Evolutionary conservation across 2,329 filamentous ascomycete species (phyloP), one percentile per base, ranked within the genome.

Genomic region (Phialophora expanda): DNA sequence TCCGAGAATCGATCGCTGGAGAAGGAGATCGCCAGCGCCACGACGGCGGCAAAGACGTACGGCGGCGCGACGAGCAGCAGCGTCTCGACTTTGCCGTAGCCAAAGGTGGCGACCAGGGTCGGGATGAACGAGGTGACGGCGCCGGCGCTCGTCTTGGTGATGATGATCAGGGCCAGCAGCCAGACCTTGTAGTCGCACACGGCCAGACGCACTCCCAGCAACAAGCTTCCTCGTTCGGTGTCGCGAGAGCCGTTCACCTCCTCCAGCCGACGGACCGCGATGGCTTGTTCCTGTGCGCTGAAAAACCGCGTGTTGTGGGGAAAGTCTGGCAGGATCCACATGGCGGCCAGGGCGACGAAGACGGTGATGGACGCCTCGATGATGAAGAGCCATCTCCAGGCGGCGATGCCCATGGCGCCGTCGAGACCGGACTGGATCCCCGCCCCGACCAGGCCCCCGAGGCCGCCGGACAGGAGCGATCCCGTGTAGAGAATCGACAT

Each of bases 301-400:
- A 70, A 50, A 57, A 60, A 70, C 55, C 63, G 63, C 14, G 79
- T 80, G 2, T 75, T 79, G 3, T 76, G 74, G 0, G 80, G 80
- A 24, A 79, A 78, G 74, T 68, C 78, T 44, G 56, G 81, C 4
- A 83, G 78, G 1, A 79, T 71, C 53, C 82, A 73, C 59, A 78
- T 76, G 1, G 77, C 77, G 8, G 77, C 62, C 11, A 80, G 62
- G 7, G 79, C 80, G 62, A 81, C 75, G 3, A 73, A 71, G n/a
- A 82, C 76, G 3, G 81, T 81, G 24, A 79, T 76, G 30, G 78
- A 68, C 14, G 86, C 85, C 68, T 87, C 84, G 56, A 88, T 77
- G 44, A 82, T 78, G 75, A 87, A 87, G 0, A 87, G 17, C 50
- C 50, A 53, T 30, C 17, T 24, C 50, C 50, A 53, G 9, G n/a